Evolutionary conservation across 2,329 filamentous ascomycete genomes (phyloP).

Genomic region (Hypoxylon sp.): DNA sequence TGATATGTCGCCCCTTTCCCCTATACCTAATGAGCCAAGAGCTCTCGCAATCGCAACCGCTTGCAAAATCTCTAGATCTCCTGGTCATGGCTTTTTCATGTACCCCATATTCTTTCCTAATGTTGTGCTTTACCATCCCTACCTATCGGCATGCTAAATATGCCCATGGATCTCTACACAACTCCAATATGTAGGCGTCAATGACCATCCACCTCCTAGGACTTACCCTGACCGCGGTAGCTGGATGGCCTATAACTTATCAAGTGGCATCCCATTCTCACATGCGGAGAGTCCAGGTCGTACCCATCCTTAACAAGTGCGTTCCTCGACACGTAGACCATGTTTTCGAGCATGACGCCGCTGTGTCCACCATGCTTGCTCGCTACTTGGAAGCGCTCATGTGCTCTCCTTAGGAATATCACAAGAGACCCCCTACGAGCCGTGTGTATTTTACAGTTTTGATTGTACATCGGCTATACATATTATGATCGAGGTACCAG

Average conservation of each 20-base stretch:
- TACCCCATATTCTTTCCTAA: neutral
- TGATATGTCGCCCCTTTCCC: neutral
- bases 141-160: too few species aligned
- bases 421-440: neutral
- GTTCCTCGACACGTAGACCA: neutral
- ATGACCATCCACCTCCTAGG: too few species aligned
- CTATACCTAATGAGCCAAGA: neutral
- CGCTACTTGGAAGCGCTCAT: neutral
- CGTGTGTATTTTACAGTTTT: conserved; percentile 24
- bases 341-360: neutral
- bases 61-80: neutral
- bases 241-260: too few species aligned
- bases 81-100: neutral
- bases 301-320: neutral
- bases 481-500: neutral
- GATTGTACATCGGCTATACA: conserved; percentile 19
- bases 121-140: too few species aligned
- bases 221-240: too few species aligned
- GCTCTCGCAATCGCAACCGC: neutral
- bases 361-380: neutral
- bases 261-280: too few species aligned
- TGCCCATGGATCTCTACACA: too few species aligned
- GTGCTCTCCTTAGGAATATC: neutral
- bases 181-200: too few species aligned
- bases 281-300: too few species aligned